phyloP scores from a whole-genome alignment of 208 protist species.

The Leishmania braziliensis region DNA sequence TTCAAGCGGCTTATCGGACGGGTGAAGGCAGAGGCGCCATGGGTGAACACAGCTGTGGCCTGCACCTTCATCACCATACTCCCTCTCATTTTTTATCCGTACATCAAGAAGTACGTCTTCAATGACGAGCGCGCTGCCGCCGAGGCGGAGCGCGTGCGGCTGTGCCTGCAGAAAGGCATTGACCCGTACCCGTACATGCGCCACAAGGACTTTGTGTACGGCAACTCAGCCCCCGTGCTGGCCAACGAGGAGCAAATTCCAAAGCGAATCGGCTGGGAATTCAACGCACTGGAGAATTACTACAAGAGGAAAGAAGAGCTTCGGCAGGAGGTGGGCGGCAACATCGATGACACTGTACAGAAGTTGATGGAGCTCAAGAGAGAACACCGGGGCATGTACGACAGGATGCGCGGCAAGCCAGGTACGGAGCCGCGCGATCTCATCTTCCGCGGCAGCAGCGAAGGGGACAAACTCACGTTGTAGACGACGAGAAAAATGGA shows the following conservation, averaged over 20 bases:
- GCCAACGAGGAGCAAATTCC: slow-evolving; percentile 51
- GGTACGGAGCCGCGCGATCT: slow-evolving; percentile 56
- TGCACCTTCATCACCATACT: slow-evolving; percentile 49
- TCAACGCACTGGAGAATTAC: slow-evolving; percentile 53
- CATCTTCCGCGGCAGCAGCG: slow-evolving; percentile 47
- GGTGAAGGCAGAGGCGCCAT: slow-evolving; percentile 74
- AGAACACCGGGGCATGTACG: slow-evolving; percentile 40
- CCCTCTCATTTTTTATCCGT: slow-evolving; percentile 66
- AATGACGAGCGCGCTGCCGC: slow-evolving; percentile 43
- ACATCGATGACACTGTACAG: slow-evolving; percentile 64
- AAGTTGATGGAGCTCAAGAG: slow-evolving; percentile 62
- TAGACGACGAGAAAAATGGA: slow-evolving; percentile 8
- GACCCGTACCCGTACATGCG: slow-evolving; percentile 90
- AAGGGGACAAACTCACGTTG: slow-evolving; percentile 43
- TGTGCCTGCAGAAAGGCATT: slow-evolving; percentile 91
- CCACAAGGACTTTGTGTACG: slow-evolving; percentile 84
- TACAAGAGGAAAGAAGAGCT: slow-evolving; percentile 77
- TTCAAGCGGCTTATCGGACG: slow-evolving; percentile 43
- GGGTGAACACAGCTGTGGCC: slow-evolving; percentile 61
- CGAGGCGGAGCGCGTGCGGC: slow-evolving; percentile 87
- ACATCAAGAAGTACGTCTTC: slow-evolving; percentile 65
- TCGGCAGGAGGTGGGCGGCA: slow-evolving; percentile 64
- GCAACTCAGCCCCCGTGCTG: slow-evolving; percentile 52
- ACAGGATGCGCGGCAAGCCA: slow-evolving; percentile 25
- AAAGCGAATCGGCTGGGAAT: slow-evolving; percentile 55